phyloP scores from a whole-genome alignment of 345 rosid genomes.

The Physaria fendleri region DNA sequence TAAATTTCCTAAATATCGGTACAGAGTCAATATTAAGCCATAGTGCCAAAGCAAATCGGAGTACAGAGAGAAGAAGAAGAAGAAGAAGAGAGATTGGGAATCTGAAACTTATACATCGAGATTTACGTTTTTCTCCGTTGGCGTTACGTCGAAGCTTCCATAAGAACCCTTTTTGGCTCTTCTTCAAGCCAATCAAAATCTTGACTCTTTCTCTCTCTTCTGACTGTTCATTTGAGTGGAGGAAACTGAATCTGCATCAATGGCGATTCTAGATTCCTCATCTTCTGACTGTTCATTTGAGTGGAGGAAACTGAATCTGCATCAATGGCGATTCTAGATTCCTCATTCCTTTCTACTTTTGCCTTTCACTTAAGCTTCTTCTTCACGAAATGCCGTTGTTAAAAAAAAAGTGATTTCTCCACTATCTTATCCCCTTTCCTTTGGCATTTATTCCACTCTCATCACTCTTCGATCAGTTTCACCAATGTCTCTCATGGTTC shows the following conservation, averaged over 20 bases:
- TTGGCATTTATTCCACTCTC: constrained; percentile 24
- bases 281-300: constrained; percentile 6
- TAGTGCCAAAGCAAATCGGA: constrained; percentile 23
- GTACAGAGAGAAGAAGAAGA: constrained; percentile 11
- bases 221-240: constrained; percentile 7
- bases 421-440: neutral
- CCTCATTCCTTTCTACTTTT: constrained; percentile 17
- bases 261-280: constrained; percentile 30
- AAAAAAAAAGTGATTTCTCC: constrained; percentile 15
- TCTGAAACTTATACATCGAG: constrained; percentile 34
- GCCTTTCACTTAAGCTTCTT: constrained; percentile 23
- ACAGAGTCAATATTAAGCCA: constrained; percentile 27
- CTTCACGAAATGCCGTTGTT: constrained; percentile 35
- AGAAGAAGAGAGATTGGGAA: constrained; percentile 9
- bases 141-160: constrained; percentile 32
- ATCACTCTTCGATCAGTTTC: constrained; percentile 23
- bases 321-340: constrained; percentile 32
- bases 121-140: constrained; percentile 36
- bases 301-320: constrained; percentile 21
- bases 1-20: neutral
- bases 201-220: constrained; percentile 1
- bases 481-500: neutral
- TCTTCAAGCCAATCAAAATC: constrained; percentile 12
- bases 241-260: constrained; percentile 26
- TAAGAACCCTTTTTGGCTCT: neutral